Conservation (phyloP, 192 early-diverging fungal species). For the Linnemannia zychae region DNA sequence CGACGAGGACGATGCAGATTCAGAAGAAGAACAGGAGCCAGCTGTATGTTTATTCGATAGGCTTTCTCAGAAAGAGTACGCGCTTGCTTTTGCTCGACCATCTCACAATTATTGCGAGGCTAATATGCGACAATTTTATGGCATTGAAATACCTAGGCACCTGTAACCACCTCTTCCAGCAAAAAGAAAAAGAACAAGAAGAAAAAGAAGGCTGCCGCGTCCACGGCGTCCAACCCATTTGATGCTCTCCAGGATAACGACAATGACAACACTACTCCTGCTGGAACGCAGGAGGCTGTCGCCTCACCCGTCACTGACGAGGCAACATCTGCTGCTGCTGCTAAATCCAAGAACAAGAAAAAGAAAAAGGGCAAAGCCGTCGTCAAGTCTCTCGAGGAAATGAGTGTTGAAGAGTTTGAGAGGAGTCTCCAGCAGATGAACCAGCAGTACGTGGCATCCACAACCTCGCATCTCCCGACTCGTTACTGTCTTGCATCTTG, state of each 20-base stretch:
- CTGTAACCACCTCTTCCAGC: slow-evolving; percentile 15
- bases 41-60: slow-evolving; percentile 19
- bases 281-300: neutral
- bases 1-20: slow-evolving; percentile 54
- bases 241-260: slow-evolving; percentile 35
- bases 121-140: neutral
- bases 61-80: neutral
- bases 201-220: slow-evolving; percentile 57
- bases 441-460: slow-evolving; percentile 59
- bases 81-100: neutral
- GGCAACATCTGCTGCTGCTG: neutral
- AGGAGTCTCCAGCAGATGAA: slow-evolving; percentile 71
- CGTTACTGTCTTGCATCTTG: neutral
- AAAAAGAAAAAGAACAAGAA: slow-evolving; percentile 73
- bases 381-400: slow-evolving; percentile 59
- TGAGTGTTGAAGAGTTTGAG: slow-evolving; percentile 77
- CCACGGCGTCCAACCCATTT: slow-evolving; percentile 33
- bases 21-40: slow-evolving; percentile 40
- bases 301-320: neutral
- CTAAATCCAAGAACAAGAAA: slow-evolving; percentile 61
- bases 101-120: neutral
- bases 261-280: slow-evolving; percentile 2
- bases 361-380: slow-evolving; percentile 63
- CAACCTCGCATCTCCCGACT: too few species aligned
- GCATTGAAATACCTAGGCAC: neutral